Evolutionary conservation across 2,329 filamentous ascomycete genomes (phyloP).

Genomic region (Talaromyces pinophilus): DNA sequence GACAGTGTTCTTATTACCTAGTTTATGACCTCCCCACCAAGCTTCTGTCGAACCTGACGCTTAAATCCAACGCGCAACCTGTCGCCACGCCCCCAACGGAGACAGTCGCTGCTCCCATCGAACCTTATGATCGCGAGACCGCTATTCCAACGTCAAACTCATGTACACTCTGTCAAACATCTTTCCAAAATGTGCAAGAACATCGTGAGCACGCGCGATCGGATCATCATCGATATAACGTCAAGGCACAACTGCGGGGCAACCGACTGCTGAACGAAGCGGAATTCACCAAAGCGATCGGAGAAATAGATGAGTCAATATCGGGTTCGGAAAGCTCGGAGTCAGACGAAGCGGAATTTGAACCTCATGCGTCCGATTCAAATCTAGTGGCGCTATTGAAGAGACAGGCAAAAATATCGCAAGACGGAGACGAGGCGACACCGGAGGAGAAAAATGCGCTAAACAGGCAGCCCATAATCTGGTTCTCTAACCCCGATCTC

Average conservation of each 20-base stretch:
- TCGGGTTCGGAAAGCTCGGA: conserved; percentile 72
- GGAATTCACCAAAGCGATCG: conserved; percentile 85
- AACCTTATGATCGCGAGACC: conserved; percentile 43
- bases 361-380: conserved; percentile 47
- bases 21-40: conserved; percentile 81
- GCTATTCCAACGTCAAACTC: conserved; percentile 61
- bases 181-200: conserved; percentile 72
- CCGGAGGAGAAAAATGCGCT: conserved; percentile 53
- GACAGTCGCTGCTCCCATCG: conserved; percentile 29
- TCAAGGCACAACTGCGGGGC: conserved; percentile 85
- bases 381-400: conserved; percentile 66
- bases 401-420: conserved; percentile 27
- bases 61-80: conserved; percentile 52
- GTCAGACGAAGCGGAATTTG: conserved; percentile 64
- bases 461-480: conserved; percentile 75
- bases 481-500: conserved; percentile 76
- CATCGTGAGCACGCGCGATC: conserved; percentile 85
- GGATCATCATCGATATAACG: conserved; percentile 89
- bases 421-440: conserved; percentile 49
- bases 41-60: conserved; percentile 67
- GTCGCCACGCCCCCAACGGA: conserved; percentile 30
- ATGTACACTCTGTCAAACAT: conserved; percentile 76
- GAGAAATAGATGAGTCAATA: conserved; percentile 87
- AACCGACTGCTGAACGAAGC: conserved; percentile 69
- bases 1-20: conserved; percentile 37